These are phyloP conservation scores for Colletotrichum musae DNA, from an alignment of 2,329 filamentous ascomycete species.

Conservation along the genomic window DNA sequence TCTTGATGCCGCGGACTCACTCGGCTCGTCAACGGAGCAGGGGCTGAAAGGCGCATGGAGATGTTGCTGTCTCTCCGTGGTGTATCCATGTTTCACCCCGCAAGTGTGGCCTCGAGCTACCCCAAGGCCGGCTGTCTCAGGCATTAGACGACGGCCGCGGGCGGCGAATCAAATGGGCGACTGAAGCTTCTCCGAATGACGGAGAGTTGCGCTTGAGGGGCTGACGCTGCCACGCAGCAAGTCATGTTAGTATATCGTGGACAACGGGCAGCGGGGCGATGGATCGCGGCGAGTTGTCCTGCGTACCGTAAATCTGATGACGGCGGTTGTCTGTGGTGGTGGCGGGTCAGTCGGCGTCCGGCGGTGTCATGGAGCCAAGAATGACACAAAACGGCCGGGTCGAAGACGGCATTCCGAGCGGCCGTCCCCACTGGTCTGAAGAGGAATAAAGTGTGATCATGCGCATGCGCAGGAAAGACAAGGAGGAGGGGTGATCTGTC, in stretches of 20 bases:
- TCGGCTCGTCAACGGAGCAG: slow-evolving; percentile 9
- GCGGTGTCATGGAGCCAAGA: slow-evolving; percentile 10
- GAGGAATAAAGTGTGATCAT: slow-evolving; percentile 32
- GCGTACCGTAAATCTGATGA: too few relatives aligned
- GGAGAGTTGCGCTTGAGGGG: neutral
- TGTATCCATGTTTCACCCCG: slow-evolving; percentile 31
- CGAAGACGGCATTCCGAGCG: slow-evolving; percentile 27
- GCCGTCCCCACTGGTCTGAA: slow-evolving; percentile 23
- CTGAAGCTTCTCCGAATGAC: slow-evolving; percentile 7
- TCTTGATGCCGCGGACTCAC: neutral
- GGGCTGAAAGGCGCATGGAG: neutral
- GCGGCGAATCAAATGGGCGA: slow-evolving; percentile 11
- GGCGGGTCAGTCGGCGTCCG: neutral
- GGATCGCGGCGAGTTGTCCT: neutral
- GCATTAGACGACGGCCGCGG: slow-evolving; percentile 27
- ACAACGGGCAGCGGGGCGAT: neutral
- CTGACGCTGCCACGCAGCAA: neutral
- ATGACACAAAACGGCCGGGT: slow-evolving; percentile 19
- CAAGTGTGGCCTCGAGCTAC: slow-evolving; percentile 20
- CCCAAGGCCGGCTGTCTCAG: slow-evolving; percentile 32
- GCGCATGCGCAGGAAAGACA: slow-evolving; percentile 26
- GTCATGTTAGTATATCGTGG: neutral
- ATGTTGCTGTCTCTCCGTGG: slow-evolving; percentile 15
- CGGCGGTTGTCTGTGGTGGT: neutral
- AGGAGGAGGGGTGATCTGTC: slow-evolving; percentile 10